These are phyloP conservation scores for Neurospora sp. DNA, from an alignment of 495 filamentous ascomycete genomes.

Conservation along the genomic window DNA sequence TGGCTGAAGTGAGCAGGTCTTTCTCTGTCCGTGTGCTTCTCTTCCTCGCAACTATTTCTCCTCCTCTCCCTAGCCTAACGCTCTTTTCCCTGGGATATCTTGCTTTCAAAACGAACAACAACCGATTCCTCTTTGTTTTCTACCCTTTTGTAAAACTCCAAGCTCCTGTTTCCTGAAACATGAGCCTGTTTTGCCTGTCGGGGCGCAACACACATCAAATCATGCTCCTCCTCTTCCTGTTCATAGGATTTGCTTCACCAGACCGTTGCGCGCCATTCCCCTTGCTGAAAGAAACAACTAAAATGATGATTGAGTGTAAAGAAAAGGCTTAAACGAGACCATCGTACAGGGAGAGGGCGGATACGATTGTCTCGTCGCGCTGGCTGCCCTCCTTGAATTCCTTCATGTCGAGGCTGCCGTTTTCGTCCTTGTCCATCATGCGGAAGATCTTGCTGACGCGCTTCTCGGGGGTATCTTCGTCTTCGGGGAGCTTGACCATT, in stretches of 20 bases:
- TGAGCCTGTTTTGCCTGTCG: not conserved
- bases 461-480: conserved; percentile 98
- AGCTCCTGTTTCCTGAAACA: not conserved
- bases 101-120: not conserved
- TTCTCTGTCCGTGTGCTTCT: not conserved
- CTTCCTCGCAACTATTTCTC: not conserved
- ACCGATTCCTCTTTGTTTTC: not conserved
- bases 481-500: conserved; percentile 97
- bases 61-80: too few relatives aligned
- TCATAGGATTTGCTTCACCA: not conserved
- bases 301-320: not conserved
- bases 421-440: conserved; percentile 99
- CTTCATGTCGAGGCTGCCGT: conserved; percentile 81
- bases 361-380: conserved; percentile 98
- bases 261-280: not conserved
- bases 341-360: conserved; percentile 90
- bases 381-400: conserved; percentile 99
- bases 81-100: not conserved
- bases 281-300: not conserved
- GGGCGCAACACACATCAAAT: not conserved
- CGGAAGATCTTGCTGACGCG: conserved; percentile 95
- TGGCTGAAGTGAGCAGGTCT: not conserved
- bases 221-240: not conserved
- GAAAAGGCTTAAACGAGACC: conserved; percentile 60
- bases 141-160: not conserved